Evolutionary conservation across 2,329 filamentous ascomycete species (phyloP), one percentile per base, ranked within the genome.

Genomic region (Didymella exigua): DNA sequence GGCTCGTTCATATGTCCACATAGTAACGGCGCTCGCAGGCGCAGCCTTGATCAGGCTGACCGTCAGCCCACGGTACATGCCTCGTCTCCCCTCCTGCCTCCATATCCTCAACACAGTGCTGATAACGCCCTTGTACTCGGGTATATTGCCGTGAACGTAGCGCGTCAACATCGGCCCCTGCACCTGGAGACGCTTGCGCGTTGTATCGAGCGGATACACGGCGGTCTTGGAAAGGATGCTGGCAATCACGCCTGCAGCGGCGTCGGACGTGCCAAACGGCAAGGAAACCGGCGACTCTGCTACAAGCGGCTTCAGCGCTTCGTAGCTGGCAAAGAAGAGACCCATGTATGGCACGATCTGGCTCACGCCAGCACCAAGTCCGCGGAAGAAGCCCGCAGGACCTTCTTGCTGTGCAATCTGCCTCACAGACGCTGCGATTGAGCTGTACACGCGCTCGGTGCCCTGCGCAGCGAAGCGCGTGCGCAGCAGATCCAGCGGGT

Each of bases 321-420:
- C 95, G 77, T 98, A 99, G 34, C 86, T 84, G 29, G 90, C 85
- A 76, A 99, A 99, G 79, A 99, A 98, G 2, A 96, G 81, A 13
- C 95, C 95, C 95, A 99, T 99, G 74, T 93, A 96, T 2, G 95
- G 95, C 9, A 96, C 86, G 43, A 98, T 95, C 78, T 97, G 93
- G 23, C 82, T 88, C 19, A 98, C 79, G 0, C 89, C 91, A 1
- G 93, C 93, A 1, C 84, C 84, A 29, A 96, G 79, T 3, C 95
- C 95, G 43, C 91, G 89, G 75, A 96, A 99, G 78, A 96, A 98
- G 0, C 95, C 95, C 4, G 75, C 75, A 0, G 78, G 65, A 0
- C 95, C 95, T 77, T 99, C 95, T 57, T 89, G 82, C 4, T 81
- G 81, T 14, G 81, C 78, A 63, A 99, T 99, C 19, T 91, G 86